These are phyloP conservation scores for Saturnispora bothae DNA, from an alignment of 805 yeast species.

Conservation along the genomic window DNA sequence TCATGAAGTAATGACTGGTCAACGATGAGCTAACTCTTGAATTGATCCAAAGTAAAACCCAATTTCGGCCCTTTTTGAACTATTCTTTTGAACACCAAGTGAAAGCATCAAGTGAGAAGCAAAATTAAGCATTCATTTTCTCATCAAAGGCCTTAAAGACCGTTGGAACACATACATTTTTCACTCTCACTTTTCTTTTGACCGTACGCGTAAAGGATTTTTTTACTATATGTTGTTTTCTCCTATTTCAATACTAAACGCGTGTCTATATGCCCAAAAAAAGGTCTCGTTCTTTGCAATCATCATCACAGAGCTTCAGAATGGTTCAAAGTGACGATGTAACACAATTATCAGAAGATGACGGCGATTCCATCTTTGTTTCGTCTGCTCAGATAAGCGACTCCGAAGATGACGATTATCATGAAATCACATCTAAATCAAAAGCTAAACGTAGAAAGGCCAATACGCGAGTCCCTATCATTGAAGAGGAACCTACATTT, in stretches of 20 bases:
- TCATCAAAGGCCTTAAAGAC: too few species aligned
- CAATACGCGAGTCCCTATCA: not conserved
- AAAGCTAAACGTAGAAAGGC: not conserved
- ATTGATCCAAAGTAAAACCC: too few species aligned
- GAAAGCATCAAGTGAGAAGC: too few species aligned
- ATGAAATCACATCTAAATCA: not conserved
- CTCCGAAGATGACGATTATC: slow-evolving; percentile 3
- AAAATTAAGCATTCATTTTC: too few species aligned
- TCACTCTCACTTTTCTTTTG: too few species aligned
- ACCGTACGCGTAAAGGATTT: not conserved
- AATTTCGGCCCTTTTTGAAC: too few species aligned
- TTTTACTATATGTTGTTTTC: not conserved
- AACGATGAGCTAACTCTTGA: too few species aligned
- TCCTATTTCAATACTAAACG: not conserved
- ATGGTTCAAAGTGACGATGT: not conserved
- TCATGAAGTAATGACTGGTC: too few species aligned
- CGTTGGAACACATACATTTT: too few species aligned
- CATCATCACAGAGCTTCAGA: not conserved
- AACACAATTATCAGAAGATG: not conserved
- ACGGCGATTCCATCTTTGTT: not conserved
- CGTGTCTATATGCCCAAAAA: not conserved
- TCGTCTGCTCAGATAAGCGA: slow-evolving; percentile 1
- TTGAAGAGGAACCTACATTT: not conserved
- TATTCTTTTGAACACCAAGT: too few species aligned
- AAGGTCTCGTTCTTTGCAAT: not conserved